Base-by-base conservation (phyloP, 768 basidiomycete genomes). In the Pleurotus platypus region DNA sequence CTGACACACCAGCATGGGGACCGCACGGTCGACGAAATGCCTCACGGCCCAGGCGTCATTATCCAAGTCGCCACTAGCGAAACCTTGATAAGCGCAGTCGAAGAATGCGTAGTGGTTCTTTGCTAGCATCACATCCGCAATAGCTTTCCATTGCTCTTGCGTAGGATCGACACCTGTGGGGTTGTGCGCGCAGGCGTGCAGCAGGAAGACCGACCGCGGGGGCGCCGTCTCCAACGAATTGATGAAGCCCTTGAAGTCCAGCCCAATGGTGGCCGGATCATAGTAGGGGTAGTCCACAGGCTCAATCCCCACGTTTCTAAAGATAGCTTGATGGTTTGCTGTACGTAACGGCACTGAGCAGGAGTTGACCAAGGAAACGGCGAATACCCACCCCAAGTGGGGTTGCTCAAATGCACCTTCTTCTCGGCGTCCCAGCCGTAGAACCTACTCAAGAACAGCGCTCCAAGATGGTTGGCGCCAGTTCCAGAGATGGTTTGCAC, bases 161-260 rank as follows among this genome's bases (percentile, higher is more conserved):
- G 92, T 94, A 5, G 94, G 95, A 71, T 98, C 95, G 26, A 96
- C 92, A 2, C 95, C 95, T 2, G 96, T 98, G 6, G 94, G 95
- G 68, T 98, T 98, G 72, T 98, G 95, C 40, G 94, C 95, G 69
- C 94, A 97, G 7, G 89, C 92, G 67, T 98, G 95, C 42, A 99
- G 72, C 60, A 99, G 75, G 72, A 98, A 89, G 56, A 94, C 87
- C 2, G 93, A 95, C 16, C 86, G 83, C 9, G 79, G 72, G 5
- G 90, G 85, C 1, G 92, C 92, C 48, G 67, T 74, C 64, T 84
- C 67, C 62, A 95, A 70, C 9, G 83, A 64, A 13, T 70, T 70
- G 50, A 87, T 70, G 66, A 94, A 82, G 20, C 89, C 90, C 22
- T 74, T 67, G 64, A 86, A 90, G 67, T 95, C 92, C 40, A 98